Evolutionary conservation across 1,284 basidiomycete genomes (phyloP).

Genomic region (Moesziomyces globuligerus): DNA sequence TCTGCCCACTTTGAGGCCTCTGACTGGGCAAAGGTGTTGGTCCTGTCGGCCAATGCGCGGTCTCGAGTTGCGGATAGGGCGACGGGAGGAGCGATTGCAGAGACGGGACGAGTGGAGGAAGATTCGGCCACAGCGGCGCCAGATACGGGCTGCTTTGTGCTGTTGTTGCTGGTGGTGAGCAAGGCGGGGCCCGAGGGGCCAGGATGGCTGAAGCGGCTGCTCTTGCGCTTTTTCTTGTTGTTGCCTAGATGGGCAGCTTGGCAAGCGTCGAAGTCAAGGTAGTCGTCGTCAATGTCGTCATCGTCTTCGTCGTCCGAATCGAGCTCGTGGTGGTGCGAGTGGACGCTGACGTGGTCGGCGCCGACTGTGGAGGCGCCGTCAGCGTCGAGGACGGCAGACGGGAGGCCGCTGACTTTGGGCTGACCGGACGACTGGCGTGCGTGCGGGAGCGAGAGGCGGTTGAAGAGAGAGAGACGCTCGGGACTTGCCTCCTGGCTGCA

Average conservation of each 20-base stretch:
- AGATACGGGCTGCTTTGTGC: not conserved
- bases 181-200: not conserved
- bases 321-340: constrained; percentile 10
- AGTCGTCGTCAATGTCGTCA: constrained; percentile 25
- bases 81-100: not conserved
- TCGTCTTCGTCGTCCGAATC: constrained; percentile 17
- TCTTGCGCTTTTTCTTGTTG: constrained; percentile 58
- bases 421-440: not conserved
- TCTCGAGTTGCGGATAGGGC: not conserved
- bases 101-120: not conserved
- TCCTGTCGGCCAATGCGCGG: constrained; percentile 22
- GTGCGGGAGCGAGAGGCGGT: constrained; percentile 15
- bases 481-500: constrained; percentile 28
- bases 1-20: not conserved
- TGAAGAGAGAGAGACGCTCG: constrained; percentile 12
- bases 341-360: constrained; percentile 13
- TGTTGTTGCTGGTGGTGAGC: not conserved
- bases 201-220: constrained; percentile 28
- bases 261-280: constrained; percentile 35
- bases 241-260: constrained; percentile 45
- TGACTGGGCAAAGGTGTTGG: constrained; percentile 1
- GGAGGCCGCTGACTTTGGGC: not conserved
- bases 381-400: not conserved
- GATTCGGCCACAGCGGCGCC: not conserved
- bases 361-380: not conserved